These are phyloP conservation scores for Aaosphaeria arxii DNA, from an alignment of 2,329 filamentous ascomycete genomes.

Conservation along the genomic window DNA sequence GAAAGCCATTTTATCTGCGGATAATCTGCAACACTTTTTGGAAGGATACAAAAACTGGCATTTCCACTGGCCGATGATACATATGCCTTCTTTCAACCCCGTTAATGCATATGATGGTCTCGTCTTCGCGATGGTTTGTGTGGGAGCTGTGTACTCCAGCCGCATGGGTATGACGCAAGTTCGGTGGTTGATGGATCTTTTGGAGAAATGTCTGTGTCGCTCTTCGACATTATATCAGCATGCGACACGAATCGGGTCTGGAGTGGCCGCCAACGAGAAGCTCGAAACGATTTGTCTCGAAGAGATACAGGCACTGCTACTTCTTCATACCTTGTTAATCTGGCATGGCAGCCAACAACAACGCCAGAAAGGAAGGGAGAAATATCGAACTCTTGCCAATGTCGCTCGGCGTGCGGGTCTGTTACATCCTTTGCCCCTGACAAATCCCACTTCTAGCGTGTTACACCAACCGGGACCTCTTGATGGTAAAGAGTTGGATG, in stretches of 20 bases:
- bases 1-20: slow-evolving; percentile 58
- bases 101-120: slow-evolving; percentile 65
- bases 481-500: slow-evolving; percentile 44
- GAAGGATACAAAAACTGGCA: slow-evolving; percentile 71
- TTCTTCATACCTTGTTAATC: slow-evolving; percentile 61
- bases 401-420: slow-evolving; percentile 59
- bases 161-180: slow-evolving; percentile 58
- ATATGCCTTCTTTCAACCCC: slow-evolving; percentile 69
- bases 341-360: slow-evolving; percentile 70
- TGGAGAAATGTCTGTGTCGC: slow-evolving; percentile 57
- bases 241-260: slow-evolving; percentile 26
- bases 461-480: slow-evolving; percentile 56
- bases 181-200: slow-evolving; percentile 65
- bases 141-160: slow-evolving; percentile 73
- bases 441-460: slow-evolving; percentile 52
- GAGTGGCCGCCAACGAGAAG: slow-evolving; percentile 41
- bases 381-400: slow-evolving; percentile 56
- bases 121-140: slow-evolving; percentile 66
- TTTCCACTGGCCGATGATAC: slow-evolving; percentile 69
- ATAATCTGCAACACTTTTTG: slow-evolving; percentile 69
- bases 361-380: slow-evolving; percentile 59
- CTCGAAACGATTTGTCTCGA: slow-evolving; percentile 48
- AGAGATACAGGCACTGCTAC: slow-evolving; percentile 64
- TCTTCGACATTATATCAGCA: slow-evolving; percentile 49
- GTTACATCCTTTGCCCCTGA: slow-evolving; percentile 51